Evolutionary conservation across 306 rosid species (phyloP).

Genomic region (Alnus glutinosa): DNA sequence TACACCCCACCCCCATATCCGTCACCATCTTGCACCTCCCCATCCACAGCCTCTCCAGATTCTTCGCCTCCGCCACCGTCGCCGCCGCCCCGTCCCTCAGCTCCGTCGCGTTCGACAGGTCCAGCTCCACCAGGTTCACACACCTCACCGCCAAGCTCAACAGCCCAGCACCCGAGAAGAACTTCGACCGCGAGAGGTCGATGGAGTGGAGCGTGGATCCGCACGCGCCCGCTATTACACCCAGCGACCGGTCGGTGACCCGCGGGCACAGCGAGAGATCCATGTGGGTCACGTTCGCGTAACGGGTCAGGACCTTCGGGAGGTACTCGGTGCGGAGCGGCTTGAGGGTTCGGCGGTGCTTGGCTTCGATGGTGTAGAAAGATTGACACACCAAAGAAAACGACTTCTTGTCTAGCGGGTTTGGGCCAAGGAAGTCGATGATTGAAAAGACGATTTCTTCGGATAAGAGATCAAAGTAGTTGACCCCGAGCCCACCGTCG

Average conservation of each 20-base stretch:
- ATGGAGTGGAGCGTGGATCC: slow-evolving; percentile 42
- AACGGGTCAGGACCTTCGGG: slow-evolving; percentile 50
- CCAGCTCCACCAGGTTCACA: slow-evolving; percentile 60
- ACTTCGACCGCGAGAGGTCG: slow-evolving; percentile 72
- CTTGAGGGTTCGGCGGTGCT: slow-evolving; percentile 64
- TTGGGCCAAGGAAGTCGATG: slow-evolving; percentile 56
- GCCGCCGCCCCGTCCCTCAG: slow-evolving; percentile 62
- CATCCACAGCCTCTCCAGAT: slow-evolving; percentile 70
- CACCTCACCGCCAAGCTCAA: slow-evolving; percentile 45
- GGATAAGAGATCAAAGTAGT: slow-evolving; percentile 56
- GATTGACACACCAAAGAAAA: slow-evolving; percentile 62
- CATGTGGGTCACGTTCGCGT: slow-evolving; percentile 36
- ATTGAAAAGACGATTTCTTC: slow-evolving; percentile 73
- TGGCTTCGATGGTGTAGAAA: slow-evolving; percentile 61
- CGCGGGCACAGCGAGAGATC: slow-evolving; percentile 80
- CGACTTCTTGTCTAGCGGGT: slow-evolving; percentile 54
- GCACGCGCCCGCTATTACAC: slow-evolving; percentile 44
- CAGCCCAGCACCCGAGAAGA: slow-evolving; percentile 64
- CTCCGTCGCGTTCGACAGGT: slow-evolving; percentile 81
- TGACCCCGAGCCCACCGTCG: background rate
- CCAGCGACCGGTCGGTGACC: slow-evolving; percentile 46
- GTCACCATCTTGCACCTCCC: slow-evolving; percentile 75
- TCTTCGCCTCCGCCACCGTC: slow-evolving; percentile 72
- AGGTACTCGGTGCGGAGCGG: slow-evolving; percentile 69
- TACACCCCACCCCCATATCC: slow-evolving; percentile 88